Conservation (phyloP, 1,284 basidiomycete species). For the Melampsora larici-populina region DNA sequence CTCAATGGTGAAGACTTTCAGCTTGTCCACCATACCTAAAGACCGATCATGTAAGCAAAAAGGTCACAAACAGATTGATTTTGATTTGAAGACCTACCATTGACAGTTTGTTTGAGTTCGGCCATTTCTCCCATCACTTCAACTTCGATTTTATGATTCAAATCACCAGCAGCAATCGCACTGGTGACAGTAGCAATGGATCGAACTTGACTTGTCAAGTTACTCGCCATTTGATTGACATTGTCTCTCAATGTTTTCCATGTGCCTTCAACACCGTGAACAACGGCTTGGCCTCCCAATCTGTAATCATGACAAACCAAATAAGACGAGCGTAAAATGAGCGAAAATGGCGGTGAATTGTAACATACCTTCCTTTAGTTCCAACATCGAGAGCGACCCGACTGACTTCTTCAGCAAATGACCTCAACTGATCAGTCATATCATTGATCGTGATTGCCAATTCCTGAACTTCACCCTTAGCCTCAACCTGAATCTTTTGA, state of each 20-base stretch:
- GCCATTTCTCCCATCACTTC: slow-evolving; percentile 94
- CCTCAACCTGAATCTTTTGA: slow-evolving; percentile 94
- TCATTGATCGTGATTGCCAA: slow-evolving; percentile 97
- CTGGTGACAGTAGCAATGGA: slow-evolving; percentile 96
- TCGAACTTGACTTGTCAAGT: slow-evolving; percentile 89
- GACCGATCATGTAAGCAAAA: neutral
- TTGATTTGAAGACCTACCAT: slow-evolving; percentile 67
- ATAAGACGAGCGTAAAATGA: slow-evolving; percentile 46
- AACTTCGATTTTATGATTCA: slow-evolving; percentile 93
- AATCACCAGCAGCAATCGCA: slow-evolving; percentile 90
- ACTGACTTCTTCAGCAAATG: slow-evolving; percentile 89
- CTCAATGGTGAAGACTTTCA: slow-evolving; percentile 87
- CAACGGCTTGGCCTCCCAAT: slow-evolving; percentile 54
- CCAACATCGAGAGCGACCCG: slow-evolving; percentile 67
- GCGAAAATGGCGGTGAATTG: neutral
- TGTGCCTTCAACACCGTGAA: slow-evolving; percentile 53
- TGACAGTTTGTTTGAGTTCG: slow-evolving; percentile 96
- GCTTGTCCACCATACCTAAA: slow-evolving; percentile 63
- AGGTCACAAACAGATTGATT: neutral
- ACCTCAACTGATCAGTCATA: slow-evolving; percentile 73
- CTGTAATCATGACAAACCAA: slow-evolving; percentile 48
- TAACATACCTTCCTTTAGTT: slow-evolving; percentile 35
- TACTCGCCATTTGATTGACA: slow-evolving; percentile 65
- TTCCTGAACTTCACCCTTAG: slow-evolving; percentile 92
- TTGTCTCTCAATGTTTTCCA: slow-evolving; percentile 55